These are phyloP conservation scores for Mycena citricolor DNA, from an alignment of 1,284 basidiomycete genomes.

Conservation along the genomic window DNA sequence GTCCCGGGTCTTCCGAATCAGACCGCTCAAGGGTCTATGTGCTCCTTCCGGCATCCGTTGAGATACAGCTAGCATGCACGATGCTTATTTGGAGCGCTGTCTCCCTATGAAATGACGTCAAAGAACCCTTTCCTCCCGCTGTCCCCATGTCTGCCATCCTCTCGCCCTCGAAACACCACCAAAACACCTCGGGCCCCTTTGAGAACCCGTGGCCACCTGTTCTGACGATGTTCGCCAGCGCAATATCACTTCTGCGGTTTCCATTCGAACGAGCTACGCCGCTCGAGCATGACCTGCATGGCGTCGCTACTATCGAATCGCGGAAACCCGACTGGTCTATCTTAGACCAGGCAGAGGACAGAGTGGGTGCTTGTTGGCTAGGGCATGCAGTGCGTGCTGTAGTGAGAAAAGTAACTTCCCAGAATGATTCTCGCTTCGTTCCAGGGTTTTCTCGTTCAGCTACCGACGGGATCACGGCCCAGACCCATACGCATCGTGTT, in stretches of 20 bases:
- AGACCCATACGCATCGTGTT: slow-evolving; percentile 67
- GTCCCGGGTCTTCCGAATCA: too few relatives aligned
- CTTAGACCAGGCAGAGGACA: slow-evolving; percentile 13
- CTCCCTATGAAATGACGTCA: too few relatives aligned
- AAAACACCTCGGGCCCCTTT: slow-evolving; percentile 11
- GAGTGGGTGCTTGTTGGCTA: slow-evolving; percentile 58
- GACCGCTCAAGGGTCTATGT: too few relatives aligned
- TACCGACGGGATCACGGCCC: slow-evolving; percentile 43
- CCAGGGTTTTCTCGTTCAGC: slow-evolving; percentile 61
- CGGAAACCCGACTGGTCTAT: slow-evolving; percentile 13
- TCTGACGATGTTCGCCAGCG: slow-evolving; percentile 19
- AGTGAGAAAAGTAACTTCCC: background rate
- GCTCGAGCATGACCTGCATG: slow-evolving; percentile 14
- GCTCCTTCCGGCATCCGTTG: too few relatives aligned
- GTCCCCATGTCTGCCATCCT: too few relatives aligned
- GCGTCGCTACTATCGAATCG: slow-evolving; percentile 19
- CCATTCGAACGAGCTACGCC: slow-evolving; percentile 19
- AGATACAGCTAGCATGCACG: too few relatives aligned
- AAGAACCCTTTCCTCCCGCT: too few relatives aligned
- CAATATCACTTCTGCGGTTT: slow-evolving; percentile 14
- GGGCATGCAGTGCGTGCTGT: slow-evolving; percentile 52
- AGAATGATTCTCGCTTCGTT: background rate
- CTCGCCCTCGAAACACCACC: slow-evolving; percentile 7
- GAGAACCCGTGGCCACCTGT: slow-evolving; percentile 23
- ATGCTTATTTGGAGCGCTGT: too few relatives aligned